A percentile compares a stretch with the other conserved stretches of the same genome.
phyloP scores from a whole-genome alignment of 1,284 basidiomycete genomes.

The Coniferiporia weirii region DNA sequence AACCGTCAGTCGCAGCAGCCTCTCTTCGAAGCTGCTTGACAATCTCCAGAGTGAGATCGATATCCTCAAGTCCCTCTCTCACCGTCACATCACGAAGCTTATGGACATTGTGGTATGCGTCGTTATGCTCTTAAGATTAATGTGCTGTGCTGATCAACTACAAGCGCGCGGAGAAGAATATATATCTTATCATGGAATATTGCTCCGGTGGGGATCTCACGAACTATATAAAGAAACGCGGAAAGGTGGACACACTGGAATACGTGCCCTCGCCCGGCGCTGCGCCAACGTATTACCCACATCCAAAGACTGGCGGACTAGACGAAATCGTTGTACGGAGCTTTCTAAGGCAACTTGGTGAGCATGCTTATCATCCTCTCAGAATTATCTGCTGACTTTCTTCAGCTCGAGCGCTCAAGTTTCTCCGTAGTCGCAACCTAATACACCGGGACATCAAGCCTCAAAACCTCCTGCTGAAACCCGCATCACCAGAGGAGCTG shows the following conservation, averaged over 20 bases:
- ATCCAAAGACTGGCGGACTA: conserved; percentile 86
- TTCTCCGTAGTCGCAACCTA: conserved; percentile 83
- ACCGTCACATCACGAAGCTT: conserved; percentile 90
- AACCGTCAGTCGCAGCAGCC: conserved; percentile 84
- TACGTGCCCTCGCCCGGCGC: conserved; percentile 66
- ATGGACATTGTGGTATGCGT: conserved; percentile 81
- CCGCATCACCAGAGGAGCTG: conserved; percentile 74
- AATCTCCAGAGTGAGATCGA: conserved; percentile 97
- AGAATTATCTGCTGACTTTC: conserved; percentile 7
- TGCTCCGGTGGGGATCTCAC: conserved; percentile 95
- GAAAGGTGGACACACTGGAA: conserved; percentile 79
- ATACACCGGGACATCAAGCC: conserved; percentile 99
- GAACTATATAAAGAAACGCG: conserved; percentile 93
- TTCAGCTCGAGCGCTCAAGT: conserved; percentile 86
- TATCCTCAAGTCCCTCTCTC: conserved; percentile 91
- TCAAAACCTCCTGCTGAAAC: conserved; percentile 90
- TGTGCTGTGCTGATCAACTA: background rate
- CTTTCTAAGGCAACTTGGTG: conserved; percentile 89
- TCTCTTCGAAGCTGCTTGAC: conserved; percentile 91
- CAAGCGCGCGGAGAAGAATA: conserved; percentile 87
- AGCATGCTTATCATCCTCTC: conserved; percentile 25
- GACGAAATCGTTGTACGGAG: conserved; percentile 89
- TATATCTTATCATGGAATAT: conserved; percentile 98
- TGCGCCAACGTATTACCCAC: conserved; percentile 79
- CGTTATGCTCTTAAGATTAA: conserved; percentile 6